Base-by-base conservation (phyloP, 352 stramenopile genomes). In the Blastocystis sp. region DNA sequence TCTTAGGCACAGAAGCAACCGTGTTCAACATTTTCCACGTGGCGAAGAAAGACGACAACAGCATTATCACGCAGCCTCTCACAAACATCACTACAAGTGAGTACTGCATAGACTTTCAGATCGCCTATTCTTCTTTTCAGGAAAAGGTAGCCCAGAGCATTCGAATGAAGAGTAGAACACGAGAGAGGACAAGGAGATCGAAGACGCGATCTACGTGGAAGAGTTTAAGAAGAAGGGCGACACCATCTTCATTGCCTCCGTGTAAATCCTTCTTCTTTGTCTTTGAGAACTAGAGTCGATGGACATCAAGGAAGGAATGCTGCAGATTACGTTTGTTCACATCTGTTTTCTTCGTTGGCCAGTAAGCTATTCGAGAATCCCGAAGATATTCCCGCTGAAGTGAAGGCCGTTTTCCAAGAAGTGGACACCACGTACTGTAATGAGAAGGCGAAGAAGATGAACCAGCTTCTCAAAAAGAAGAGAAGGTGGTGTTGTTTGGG, bases 21-120 rank as follows among this genome's bases (percentile, higher is more conserved):
- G 50, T 85, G n/a, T 85, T 85, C 31, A 69, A 61, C 35, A 69
- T 85, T 26, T 85, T 85, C 50, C 50, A 62, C 0, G 55, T 85
- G 74, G 60, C 67, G 29, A 85, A 41, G 10, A 69, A 67, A 55
- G 74, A 85, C 41, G 74, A 85, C 70, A n/a, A 31, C 6, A 59
- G 41, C 41, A 85, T 85, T 29, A 55, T 31, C 50, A 39, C n/a
- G 9, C 4, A 67, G 29, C 74, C 74, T 9, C 12, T 85, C n/a
- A 29, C 29, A 16, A 62, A 85, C 26, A 62, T 85, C 26, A 70
- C 31, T 31, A 85, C 74, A n/a, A 69, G 41, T 29, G 74, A 85
- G 41, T 85, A 85, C 41, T 69, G 66, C 50, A 45, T 67, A 35
- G 24, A 61, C 26, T 85, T 85, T 41, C 45, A 85, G 29, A 85